Evolutionary conservation across 305 asterid species (phyloP), one percentile per base, ranked within the genome.

Genomic region (Fraxinus baroniana): DNA sequence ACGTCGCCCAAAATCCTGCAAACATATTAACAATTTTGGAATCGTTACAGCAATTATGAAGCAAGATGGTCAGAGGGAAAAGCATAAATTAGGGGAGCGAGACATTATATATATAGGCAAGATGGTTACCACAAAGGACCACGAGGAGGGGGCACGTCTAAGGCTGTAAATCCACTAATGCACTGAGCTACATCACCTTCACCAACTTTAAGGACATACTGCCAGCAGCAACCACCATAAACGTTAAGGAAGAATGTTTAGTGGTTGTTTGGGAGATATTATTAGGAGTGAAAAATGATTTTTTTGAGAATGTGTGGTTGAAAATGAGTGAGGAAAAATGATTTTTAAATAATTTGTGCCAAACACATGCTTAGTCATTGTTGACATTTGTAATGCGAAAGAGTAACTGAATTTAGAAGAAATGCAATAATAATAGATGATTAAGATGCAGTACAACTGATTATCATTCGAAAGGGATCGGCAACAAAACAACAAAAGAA

Each of bases 111-210:
- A n/a, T 44, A 44, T 44, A 46, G 30, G 55, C 52, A 41, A n/a
- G 80, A 49, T 82, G 68, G n/a, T 68, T 93, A 93, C 98, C 98
- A 95, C n/a, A 93, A 91, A 80, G 97, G 95, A 80, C 98, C 97
- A 15, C 93, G 96, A 78, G 98, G 97, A 5, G 98, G 97, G 2
- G 94, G 88, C 78, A 95, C 87, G 41, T 93, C 98, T 20, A 93
- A 83, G 79, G 95, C 98, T 68, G 93, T 87, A 85, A 95, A 95
- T 79, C 98, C 98, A 73, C 97, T 92, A 15, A 93, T 90, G 90
- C 98, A 93, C 84, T 91, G 96, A 15, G 98, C 88, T 68, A 86
- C 90, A 68, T 88, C 93, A 7, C 94, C 97, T 81, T 92, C 94
- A 0, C 97, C 97, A 62, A 92, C 89, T 92, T 90, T 87, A 60